Conservation (phyloP, 2,329 filamentous ascomycete genomes). For the Aspergillus tanneri region DNA sequence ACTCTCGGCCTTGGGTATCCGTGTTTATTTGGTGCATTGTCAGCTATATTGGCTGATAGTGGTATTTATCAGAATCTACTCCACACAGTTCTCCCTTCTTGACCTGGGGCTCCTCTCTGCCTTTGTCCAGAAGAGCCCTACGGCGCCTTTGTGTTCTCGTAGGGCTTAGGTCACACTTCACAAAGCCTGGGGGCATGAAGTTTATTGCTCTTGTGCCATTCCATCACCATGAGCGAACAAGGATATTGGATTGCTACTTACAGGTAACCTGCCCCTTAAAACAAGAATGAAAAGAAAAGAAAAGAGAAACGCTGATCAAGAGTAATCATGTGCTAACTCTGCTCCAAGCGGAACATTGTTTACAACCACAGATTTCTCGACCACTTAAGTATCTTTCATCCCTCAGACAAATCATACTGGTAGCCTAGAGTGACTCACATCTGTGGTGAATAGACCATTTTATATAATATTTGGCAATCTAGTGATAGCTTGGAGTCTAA, state of each 20-base stretch:
- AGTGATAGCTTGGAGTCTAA: slow-evolving; percentile 15
- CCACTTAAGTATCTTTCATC: slow-evolving; percentile 45
- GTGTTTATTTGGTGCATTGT: slow-evolving; percentile 24
- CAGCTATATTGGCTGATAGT: slow-evolving; percentile 24
- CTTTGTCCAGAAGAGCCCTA: slow-evolving; percentile 20
- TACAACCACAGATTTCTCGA: slow-evolving; percentile 44
- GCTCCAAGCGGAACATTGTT: slow-evolving; percentile 37
- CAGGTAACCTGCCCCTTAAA: slow-evolving; percentile 26
- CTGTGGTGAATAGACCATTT: slow-evolving; percentile 29
- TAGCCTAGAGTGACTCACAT: slow-evolving; percentile 40
- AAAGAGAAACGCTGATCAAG: too few relatives aligned
- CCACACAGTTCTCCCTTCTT: slow-evolving; percentile 21
- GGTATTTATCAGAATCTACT: slow-evolving; percentile 21
- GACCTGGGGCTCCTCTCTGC: slow-evolving; percentile 20
- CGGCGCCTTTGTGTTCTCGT: slow-evolving; percentile 31
- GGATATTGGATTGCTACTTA: slow-evolving; percentile 45
- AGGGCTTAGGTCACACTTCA: slow-evolving; percentile 23
- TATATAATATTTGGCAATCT: slow-evolving; percentile 28
- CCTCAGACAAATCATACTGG: slow-evolving; percentile 37
- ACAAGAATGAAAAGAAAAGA: too few relatives aligned
- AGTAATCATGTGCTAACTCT: slow-evolving; percentile 1
- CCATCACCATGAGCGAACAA: slow-evolving; percentile 32
- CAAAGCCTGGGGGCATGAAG: slow-evolving; percentile 37
- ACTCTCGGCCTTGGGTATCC: slow-evolving; percentile 22
- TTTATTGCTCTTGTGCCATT: slow-evolving; percentile 45